phyloP scores from a whole-genome alignment of 1,139 yeast genomes.

The Kodamaea derodonti region DNA sequence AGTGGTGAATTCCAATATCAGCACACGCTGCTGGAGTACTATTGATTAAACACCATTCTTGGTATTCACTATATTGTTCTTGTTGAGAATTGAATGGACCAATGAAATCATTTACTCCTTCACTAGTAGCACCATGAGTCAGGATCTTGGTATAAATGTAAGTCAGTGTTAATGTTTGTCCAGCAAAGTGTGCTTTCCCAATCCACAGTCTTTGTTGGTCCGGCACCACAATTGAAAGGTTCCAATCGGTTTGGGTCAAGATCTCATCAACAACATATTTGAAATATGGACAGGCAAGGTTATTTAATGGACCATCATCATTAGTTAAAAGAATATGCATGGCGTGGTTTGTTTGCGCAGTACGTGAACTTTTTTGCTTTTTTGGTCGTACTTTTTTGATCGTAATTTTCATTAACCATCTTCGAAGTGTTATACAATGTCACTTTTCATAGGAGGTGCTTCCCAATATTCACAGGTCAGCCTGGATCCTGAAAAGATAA shows the following conservation, averaged over 20 bases:
- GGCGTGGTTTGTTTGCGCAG: background rate
- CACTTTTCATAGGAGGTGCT: constrained; percentile 51
- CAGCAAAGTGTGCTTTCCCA: constrained; percentile 95
- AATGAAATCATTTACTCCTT: constrained; percentile 42
- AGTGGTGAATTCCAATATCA: constrained; percentile 81
- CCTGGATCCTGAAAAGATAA: constrained; percentile 64
- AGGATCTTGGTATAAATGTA: constrained; percentile 55
- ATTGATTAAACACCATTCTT: constrained; percentile 83
- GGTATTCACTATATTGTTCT: constrained; percentile 26
- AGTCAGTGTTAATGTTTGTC: constrained; percentile 63
- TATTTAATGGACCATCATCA: constrained; percentile 94
- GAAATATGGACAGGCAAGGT: constrained; percentile 78
- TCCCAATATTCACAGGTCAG: constrained; percentile 41
- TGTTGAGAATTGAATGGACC: constrained; percentile 67
- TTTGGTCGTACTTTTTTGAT: too few relatives aligned
- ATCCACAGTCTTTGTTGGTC: constrained; percentile 81
- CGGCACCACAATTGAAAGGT: constrained; percentile 80
- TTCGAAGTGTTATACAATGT: too few relatives aligned
- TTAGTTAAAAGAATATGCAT: constrained; percentile 65
- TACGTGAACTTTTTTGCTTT: too few relatives aligned
- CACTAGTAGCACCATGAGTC: constrained; percentile 23
- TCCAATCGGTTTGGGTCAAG: constrained; percentile 68
- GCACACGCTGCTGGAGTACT: constrained; percentile 97
- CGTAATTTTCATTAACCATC: too few relatives aligned
- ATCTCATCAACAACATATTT: constrained; percentile 77